Evolutionary conservation across 257 asterid species (phyloP).

Genomic region (Ocimum tenuiflorum): DNA sequence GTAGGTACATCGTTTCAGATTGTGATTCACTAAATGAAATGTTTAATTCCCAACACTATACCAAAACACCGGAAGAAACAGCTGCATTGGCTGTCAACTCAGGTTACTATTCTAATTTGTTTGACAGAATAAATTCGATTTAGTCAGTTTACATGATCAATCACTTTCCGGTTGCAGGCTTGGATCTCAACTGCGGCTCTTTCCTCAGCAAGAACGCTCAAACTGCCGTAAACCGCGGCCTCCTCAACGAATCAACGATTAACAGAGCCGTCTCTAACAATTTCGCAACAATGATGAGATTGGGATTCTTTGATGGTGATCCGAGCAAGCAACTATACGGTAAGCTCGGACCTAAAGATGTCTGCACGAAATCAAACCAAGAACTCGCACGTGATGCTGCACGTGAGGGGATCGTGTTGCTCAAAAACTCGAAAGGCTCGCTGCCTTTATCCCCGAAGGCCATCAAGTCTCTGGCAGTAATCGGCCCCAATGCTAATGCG

Average conservation of each 20-base stretch:
- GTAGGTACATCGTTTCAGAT: constrained; percentile 82
- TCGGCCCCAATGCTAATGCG: constrained; percentile 76
- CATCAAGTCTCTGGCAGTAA: constrained; percentile 68
- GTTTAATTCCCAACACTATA: constrained; percentile 55
- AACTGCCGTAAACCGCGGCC: constrained; percentile 56
- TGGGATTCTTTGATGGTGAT: constrained; percentile 90
- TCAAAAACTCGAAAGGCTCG: constrained; percentile 55
- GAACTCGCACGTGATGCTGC: constrained; percentile 87
- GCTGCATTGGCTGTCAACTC: constrained; percentile 72
- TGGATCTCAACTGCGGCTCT: constrained; percentile 79
- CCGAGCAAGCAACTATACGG: constrained; percentile 62
- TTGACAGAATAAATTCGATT: too few relatives aligned
- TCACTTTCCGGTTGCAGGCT: constrained; percentile 32
- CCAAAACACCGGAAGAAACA: constrained; percentile 85
- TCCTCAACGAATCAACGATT: constrained; percentile 50
- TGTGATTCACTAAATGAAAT: constrained; percentile 82
- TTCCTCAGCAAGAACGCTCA: constrained; percentile 39
- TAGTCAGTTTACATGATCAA: background rate
- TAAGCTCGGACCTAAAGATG: constrained; percentile 77
- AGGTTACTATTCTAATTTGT: constrained; percentile 30
- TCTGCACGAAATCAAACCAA: constrained; percentile 56
- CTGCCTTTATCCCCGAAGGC: constrained; percentile 49
- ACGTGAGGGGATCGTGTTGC: constrained; percentile 73
- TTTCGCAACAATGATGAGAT: constrained; percentile 65
- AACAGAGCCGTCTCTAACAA: constrained; percentile 57